phyloP scores from a whole-genome alignment of 2,329 filamentous ascomycete genomes.

The Botrytis galanthina region DNA sequence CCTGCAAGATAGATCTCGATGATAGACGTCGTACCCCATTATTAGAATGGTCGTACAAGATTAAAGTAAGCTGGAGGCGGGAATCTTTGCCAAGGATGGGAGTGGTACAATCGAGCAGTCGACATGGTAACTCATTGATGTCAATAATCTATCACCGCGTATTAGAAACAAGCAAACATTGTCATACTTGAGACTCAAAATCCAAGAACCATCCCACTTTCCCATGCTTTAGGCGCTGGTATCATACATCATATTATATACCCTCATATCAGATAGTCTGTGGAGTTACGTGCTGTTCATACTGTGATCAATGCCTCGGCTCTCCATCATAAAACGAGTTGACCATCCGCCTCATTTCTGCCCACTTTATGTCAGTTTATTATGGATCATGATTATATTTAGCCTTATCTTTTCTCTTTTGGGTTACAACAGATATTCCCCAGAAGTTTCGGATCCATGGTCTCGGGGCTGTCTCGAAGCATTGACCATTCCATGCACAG shows the following conservation, averaged over 20 bases:
- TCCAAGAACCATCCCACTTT: background rate
- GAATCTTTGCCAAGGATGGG: background rate
- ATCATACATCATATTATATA: background rate
- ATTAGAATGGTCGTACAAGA: background rate
- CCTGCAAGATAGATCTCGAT: background rate
- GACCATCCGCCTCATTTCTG: background rate
- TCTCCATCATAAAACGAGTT: background rate
- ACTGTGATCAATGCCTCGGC: background rate
- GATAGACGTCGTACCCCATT: background rate
- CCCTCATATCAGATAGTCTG: background rate
- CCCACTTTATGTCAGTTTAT: constrained; percentile 1
- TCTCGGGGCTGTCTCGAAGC: background rate
- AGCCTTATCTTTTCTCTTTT: background rate
- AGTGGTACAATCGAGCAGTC: background rate
- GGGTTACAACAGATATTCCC: background rate
- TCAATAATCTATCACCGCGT: background rate
- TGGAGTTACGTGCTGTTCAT: background rate
- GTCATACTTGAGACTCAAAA: background rate
- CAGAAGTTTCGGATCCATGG: background rate
- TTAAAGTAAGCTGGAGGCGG: background rate
- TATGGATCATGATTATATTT: background rate
- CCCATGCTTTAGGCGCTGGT: background rate
- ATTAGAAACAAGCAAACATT: background rate
- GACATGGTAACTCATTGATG: background rate
- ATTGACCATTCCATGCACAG: background rate